Conservation (phyloP, 495 filamentous ascomycete species). For the Penicillium macrosclerotiorum region DNA sequence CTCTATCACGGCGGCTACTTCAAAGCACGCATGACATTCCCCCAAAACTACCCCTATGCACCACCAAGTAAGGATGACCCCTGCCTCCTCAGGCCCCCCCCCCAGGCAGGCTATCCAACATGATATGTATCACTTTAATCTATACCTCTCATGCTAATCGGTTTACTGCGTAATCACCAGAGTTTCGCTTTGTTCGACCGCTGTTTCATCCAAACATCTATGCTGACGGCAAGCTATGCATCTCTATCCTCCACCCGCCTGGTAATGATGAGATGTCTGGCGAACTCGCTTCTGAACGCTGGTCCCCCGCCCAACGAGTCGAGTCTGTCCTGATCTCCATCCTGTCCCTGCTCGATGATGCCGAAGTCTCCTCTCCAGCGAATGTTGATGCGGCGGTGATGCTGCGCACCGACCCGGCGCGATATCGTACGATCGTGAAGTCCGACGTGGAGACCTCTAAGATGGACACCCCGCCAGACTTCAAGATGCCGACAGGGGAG, state of each 20-base stretch:
- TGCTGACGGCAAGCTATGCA: constrained; percentile 84
- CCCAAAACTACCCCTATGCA: constrained; percentile 82
- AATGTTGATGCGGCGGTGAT: constrained; percentile 92
- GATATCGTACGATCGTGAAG: constrained; percentile 67
- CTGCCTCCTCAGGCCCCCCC: too few species aligned
- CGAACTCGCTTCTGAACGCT: constrained; percentile 83
- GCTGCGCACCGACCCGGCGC: constrained; percentile 66
- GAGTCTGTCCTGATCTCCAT: constrained; percentile 93
- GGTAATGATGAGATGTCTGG: constrained; percentile 92
- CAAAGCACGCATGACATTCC: constrained; percentile 83
- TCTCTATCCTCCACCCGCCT: constrained; percentile 91
- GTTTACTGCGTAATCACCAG: constrained; percentile 24
- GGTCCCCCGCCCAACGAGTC: constrained; percentile 88
- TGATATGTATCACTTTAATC: too few species aligned
- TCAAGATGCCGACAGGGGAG: constrained; percentile 68
- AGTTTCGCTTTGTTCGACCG: constrained; percentile 80
- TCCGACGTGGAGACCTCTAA: constrained; percentile 71
- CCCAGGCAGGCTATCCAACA: too few species aligned
- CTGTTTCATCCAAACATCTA: constrained; percentile 95
- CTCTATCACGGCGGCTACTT: constrained; percentile 93
- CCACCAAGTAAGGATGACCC: constrained; percentile 63
- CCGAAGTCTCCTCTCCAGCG: constrained; percentile 87
- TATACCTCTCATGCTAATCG: constrained; percentile 4
- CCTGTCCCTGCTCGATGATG: constrained; percentile 88
- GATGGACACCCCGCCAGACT: constrained; percentile 74